Base-by-base conservation (phyloP, 1,284 basidiomycete species). In the Coniferiporia sulphurascens region DNA sequence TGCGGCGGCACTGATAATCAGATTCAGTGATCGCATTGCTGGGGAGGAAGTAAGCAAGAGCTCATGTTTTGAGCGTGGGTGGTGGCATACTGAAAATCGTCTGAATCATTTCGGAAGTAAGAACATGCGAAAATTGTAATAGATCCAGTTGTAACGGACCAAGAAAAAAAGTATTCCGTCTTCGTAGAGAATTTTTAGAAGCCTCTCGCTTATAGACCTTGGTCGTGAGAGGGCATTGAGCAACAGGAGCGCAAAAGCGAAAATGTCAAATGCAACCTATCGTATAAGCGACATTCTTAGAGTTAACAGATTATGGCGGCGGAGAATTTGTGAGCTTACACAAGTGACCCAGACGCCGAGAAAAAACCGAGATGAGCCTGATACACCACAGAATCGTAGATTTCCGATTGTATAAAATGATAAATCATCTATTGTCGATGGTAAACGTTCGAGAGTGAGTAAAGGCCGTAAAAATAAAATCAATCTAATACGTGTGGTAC, bases 91-190 rank as follows among this genome's bases (percentile, higher is more conserved):
- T 52, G 27, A 58, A 58, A 9, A 58, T 58, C 8, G 56, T 52
- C 49, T 58, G 34, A 13, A 45, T 27, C 7, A 6, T 22, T 19
- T 27, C 9, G 44, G 10, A 32, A 15, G 3, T 22, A 21, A 46
- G 21, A 19, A 32, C 54, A 45, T 12, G 35, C 8, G 7, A 32
- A 9, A 17, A 6, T 8, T 15, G 46, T 4, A 13, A 45, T 44
- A 45, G n/a, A 34, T 35, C 15, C 22, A 54, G 27, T 15, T 4
- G 15, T 41, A 27, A 55, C 58, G 34, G 35, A 60, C 58, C 7
- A 60, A 41, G 38, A 43, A 60, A 55, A 48, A 55, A 60, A 60
- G 51, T 17, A 60, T 32, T 5, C 58, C 58, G 27, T 60, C 58
- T 32, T 38, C 46, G 36, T 55, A 56, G 2, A 60, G 38, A 12